Conservation (phyloP, 106 monocot genomes). For the Platanthera zijinensis region DNA sequence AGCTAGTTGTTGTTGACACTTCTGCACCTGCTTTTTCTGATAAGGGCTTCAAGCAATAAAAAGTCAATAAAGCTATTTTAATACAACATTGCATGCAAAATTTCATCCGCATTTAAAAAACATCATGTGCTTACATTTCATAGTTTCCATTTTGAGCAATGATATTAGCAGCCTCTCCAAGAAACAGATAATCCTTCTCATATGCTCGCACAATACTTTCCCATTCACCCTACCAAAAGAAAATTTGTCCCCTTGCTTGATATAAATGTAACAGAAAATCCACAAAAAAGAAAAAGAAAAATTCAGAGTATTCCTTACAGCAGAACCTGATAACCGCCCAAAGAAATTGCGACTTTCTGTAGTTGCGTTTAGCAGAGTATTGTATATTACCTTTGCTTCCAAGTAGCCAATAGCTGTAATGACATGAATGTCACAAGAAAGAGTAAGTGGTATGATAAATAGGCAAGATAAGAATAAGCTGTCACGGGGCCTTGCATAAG, state of each 20-base stretch:
- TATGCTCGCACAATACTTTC: conserved; percentile 63
- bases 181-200: conserved; percentile 94
- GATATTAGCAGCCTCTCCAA: conserved; percentile 95
- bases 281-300: not conserved
- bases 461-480: not conserved
- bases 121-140: conserved; percentile 69
- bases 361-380: conserved; percentile 56
- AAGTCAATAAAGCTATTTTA: conserved; percentile 13
- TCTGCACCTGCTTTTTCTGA: conserved; percentile 88
- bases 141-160: conserved; percentile 94
- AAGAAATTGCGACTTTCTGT: conserved; percentile 88
- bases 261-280: conserved; percentile 1
- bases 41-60: conserved; percentile 61
- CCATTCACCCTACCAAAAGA: conserved; percentile 79
- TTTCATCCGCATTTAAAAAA: not conserved
- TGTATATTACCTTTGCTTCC: conserved; percentile 72
- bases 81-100: not conserved
- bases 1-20: conserved; percentile 87
- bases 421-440: not conserved
- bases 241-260: not conserved
- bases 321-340: conserved; percentile 89
- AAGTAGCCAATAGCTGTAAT: conserved; percentile 61
- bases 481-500: no score
- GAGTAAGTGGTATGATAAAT: not conserved
- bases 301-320: conserved; percentile 41